These are phyloP conservation scores for Nymphaea colorata DNA, from an alignment of 164 flowering plant genomes.

Conservation along the genomic window DNA sequence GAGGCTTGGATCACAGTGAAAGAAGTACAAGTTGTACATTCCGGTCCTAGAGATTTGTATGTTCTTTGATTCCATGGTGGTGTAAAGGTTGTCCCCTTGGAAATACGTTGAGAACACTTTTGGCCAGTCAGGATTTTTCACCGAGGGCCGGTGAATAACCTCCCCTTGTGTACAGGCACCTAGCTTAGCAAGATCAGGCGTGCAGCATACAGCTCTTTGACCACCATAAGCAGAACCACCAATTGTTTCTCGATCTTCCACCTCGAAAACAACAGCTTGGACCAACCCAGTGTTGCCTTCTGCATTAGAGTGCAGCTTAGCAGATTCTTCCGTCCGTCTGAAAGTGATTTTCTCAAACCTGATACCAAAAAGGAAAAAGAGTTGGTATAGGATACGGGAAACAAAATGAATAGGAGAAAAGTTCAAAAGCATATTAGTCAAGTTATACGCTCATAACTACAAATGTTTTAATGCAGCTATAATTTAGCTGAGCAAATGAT, in stretches of 20 bases:
- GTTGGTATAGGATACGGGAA: background rate
- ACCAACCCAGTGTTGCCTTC: slow-evolving; percentile 32
- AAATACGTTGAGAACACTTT: slow-evolving; percentile 58
- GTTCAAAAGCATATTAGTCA: background rate
- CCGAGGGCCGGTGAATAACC: slow-evolving; percentile 65
- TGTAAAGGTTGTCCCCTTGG: slow-evolving; percentile 28
- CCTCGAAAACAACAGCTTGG: slow-evolving; percentile 87
- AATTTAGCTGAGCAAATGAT: background rate
- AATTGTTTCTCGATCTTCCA: slow-evolving; percentile 81
- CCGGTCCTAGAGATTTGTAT: slow-evolving; percentile 75
- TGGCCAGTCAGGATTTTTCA: slow-evolving; percentile 72
- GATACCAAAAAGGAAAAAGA: slow-evolving; percentile 12
- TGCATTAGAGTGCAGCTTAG: slow-evolving; percentile 7
- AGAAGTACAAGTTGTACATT: slow-evolving; percentile 93
- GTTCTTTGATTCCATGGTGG: slow-evolving; percentile 38
- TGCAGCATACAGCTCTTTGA: slow-evolving; percentile 95
- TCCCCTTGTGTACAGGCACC: slow-evolving; percentile 80
- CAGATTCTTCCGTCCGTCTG: slow-evolving; percentile 37
- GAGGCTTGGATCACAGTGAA: slow-evolving; percentile 74
- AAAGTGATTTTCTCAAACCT: slow-evolving; percentile 82
- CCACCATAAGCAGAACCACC: slow-evolving; percentile 99
- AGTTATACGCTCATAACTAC: background rate
- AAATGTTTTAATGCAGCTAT: too few species aligned
- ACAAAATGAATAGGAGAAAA: background rate
- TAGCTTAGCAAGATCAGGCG: slow-evolving; percentile 77